phyloP scores from a whole-genome alignment of 2,329 filamentous ascomycete genomes.

The Colletotrichum noveboracense region DNA sequence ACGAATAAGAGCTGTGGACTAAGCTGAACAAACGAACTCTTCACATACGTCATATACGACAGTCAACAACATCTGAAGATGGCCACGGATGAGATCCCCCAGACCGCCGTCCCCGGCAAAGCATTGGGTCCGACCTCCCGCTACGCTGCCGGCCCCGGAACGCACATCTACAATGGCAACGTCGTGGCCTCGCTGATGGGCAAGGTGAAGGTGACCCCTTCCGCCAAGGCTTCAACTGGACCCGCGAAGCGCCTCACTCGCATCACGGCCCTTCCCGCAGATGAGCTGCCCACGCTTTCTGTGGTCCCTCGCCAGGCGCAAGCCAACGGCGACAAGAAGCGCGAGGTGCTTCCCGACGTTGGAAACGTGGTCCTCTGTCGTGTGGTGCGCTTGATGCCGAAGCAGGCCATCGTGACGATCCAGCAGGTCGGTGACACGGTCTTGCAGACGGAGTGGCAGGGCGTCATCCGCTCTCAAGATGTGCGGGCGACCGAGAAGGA shows the following conservation, averaged over 20 bases:
- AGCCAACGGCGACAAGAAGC: slow-evolving; percentile 48
- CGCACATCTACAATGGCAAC: slow-evolving; percentile 77
- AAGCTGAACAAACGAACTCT: neutral
- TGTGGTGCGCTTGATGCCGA: slow-evolving; percentile 83
- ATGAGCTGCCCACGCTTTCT: slow-evolving; percentile 58
- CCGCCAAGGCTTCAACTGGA: slow-evolving; percentile 51
- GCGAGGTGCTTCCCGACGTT: slow-evolving; percentile 82
- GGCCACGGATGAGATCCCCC: slow-evolving; percentile 43
- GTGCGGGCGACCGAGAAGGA: slow-evolving; percentile 96
- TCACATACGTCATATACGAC: slow-evolving; percentile 6
- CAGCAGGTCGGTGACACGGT: slow-evolving; percentile 78
- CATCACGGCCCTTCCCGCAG: slow-evolving; percentile 51
- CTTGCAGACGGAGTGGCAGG: slow-evolving; percentile 82
- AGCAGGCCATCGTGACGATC: slow-evolving; percentile 86
- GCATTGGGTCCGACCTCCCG: slow-evolving; percentile 71
- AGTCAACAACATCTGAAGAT: slow-evolving; percentile 22
- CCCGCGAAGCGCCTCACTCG: slow-evolving; percentile 65
- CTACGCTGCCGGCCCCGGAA: slow-evolving; percentile 80
- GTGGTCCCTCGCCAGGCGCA: slow-evolving; percentile 47
- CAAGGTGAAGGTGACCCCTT: slow-evolving; percentile 61
- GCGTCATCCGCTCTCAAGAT: slow-evolving; percentile 86
- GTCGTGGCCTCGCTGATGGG: slow-evolving; percentile 87
- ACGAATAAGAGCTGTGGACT: neutral
- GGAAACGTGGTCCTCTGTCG: slow-evolving; percentile 81
- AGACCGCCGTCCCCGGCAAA: slow-evolving; percentile 81